Conservation (phyloP, 2,329 filamentous ascomycete species). For the Hypoxylon sp. region DNA sequence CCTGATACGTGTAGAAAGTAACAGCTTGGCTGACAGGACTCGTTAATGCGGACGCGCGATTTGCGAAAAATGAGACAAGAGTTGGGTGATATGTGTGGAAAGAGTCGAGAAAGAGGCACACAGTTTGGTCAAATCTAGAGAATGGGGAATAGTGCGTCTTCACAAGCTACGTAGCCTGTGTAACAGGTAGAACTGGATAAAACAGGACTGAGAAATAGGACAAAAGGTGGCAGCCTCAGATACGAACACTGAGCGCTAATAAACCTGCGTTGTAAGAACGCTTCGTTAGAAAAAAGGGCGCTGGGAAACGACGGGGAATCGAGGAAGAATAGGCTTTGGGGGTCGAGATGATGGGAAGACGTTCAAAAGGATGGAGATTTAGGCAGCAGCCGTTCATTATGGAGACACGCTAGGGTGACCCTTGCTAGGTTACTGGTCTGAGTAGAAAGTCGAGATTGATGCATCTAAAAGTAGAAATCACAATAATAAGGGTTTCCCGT, state of each 20-base stretch:
- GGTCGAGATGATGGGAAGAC: constrained; percentile 37
- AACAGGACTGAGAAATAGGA: constrained; percentile 29
- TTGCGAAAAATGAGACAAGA: constrained; percentile 24
- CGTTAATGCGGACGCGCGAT: constrained; percentile 23
- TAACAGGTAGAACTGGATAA: constrained; percentile 30
- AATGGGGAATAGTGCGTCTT: constrained; percentile 26
- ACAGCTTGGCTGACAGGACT: constrained; percentile 16
- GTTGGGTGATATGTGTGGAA: constrained; percentile 19
- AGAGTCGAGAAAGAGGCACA: constrained; percentile 22
- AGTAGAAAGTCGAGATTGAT: constrained; percentile 34
- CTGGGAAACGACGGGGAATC: constrained; percentile 36
- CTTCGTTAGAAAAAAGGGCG: constrained; percentile 25
- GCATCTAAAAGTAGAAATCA: constrained; percentile 20
- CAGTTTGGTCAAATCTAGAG: constrained; percentile 10
- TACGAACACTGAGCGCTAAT: constrained; percentile 13
- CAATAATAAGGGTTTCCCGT: constrained; percentile 3
- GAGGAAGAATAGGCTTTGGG: constrained; percentile 32
- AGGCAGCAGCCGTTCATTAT: constrained; percentile 53
- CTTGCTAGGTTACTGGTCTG: constrained; percentile 33
- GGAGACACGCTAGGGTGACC: constrained; percentile 42
- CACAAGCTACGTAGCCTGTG: constrained; percentile 24
- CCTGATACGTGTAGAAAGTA: constrained; percentile 24
- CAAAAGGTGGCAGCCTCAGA: constrained; percentile 32
- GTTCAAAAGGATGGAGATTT: constrained; percentile 52
- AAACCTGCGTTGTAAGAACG: constrained; percentile 17